Base-by-base conservation (phyloP, 2,329 filamentous ascomycete species). In the Cordyceps fumosorosea region DNA sequence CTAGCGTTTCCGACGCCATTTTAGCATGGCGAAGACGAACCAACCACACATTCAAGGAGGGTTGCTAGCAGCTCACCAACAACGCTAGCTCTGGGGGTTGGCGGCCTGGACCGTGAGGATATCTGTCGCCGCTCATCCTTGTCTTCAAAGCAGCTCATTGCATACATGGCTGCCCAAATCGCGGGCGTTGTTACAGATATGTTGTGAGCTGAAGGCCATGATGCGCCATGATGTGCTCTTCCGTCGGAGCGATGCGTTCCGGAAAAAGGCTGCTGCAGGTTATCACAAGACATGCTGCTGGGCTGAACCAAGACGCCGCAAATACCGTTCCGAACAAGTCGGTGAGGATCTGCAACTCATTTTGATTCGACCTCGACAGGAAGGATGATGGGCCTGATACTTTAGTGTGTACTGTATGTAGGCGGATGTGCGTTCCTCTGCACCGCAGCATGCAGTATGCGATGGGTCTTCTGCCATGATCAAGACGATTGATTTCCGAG, bases 261-360 rank as follows among this genome's bases (percentile, higher is more conserved):
- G 58, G 48, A 60, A 48, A 16, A 48, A n/a, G 44, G 42, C 24
- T 56, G 59, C 59, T 56, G 59, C 59, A 62, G 44, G 44, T 22
- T 56, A 56, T 55, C 59, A 56, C 59, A 56, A 62, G 59, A 56
- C 53, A 34, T 32, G 20, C 12, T 24, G 24, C 45, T 32, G n/a
- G 52, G 59, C 51, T 61, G 58, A 55, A 55, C 42, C 32, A 61
- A 55, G 52, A 51, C 59, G 59, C 59, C 52, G 51, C 51, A 51
- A 51, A 24, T 40, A 4, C 22, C n/a, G 11, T 48, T 55, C 20
- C 42, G 32, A 56, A 60, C 22, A 50, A 62, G 59, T 62, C 59
- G 59, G 59, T 62, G 52, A 62, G 45, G 59, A 62, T 62, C 59
- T 56, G 59, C 59, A 51, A 48, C 26, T 22, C 42, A 12, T 60